Evolutionary conservation across 768 basidiomycete genomes (phyloP).

Genomic region (Suillus discolor): DNA sequence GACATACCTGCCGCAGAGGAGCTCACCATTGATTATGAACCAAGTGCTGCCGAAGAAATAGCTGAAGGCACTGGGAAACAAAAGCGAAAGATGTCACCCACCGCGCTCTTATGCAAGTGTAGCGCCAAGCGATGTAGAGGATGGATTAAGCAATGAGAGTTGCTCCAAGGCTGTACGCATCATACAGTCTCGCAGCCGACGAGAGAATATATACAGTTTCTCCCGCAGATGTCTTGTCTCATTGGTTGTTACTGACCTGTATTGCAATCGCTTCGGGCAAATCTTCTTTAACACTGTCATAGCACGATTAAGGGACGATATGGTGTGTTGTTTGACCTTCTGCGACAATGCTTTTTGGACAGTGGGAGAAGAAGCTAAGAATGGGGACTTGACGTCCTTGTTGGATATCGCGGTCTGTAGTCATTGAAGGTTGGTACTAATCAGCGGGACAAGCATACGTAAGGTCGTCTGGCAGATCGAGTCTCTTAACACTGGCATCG

Average conservation of each 20-base stretch:
- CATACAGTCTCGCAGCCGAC: not conserved
- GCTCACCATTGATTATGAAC: conserved; percentile 68
- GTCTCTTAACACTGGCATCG: no score
- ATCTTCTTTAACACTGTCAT: no score
- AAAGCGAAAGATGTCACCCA: conserved; percentile 30
- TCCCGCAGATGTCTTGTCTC: not conserved
- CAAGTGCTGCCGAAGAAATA: conserved; percentile 33
- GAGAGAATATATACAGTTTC: not conserved
- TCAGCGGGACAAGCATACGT: no score
- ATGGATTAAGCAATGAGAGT: conserved; percentile 31
- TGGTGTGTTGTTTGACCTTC: no score
- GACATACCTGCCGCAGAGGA: conserved; percentile 55
- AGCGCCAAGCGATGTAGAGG: conserved; percentile 38
- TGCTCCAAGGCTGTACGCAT: not conserved
- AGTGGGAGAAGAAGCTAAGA: no score
- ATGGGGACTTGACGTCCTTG: no score
- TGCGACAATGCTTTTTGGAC: no score
- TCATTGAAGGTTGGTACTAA: no score
- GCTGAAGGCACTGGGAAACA: conserved; percentile 17
- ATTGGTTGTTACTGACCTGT: not conserved
- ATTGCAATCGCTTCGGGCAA: not conserved
- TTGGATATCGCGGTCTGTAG: no score
- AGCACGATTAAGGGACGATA: no score
- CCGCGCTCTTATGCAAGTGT: conserved; percentile 40
- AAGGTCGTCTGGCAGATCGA: no score